Evolutionary conservation across 2,329 filamentous ascomycete genomes (phyloP).

Genomic region (Dactylellina haptotyla): DNA sequence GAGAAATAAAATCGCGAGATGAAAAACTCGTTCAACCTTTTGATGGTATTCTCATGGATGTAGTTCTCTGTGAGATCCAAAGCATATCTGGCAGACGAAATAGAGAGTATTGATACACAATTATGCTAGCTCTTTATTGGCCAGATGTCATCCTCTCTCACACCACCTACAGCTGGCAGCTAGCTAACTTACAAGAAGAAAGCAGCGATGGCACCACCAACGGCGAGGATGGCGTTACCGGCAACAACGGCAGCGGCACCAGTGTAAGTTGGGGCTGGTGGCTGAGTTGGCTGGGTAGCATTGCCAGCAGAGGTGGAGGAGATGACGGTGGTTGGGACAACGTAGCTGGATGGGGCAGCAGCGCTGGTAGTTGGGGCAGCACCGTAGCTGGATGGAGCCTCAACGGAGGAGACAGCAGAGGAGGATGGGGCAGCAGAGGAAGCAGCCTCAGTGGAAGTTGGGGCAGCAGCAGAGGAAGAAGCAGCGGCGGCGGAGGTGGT

Average conservation of each 20-base stretch:
- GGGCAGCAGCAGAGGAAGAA: constrained; percentile 11
- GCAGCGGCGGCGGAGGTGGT: neutral
- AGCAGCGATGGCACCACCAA: constrained; percentile 54
- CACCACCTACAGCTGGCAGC: neutral
- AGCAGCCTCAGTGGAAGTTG: constrained; percentile 10
- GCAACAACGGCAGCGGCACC: constrained; percentile 36
- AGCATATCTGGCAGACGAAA: neutral
- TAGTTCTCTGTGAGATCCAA: constrained; percentile 1
- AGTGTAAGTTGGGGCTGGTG: constrained; percentile 35
- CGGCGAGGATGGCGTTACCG: constrained; percentile 44
- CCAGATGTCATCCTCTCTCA: neutral
- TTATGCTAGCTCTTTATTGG: neutral
- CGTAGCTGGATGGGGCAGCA: constrained; percentile 30
- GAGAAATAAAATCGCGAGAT: neutral
- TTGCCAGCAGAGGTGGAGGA: constrained; percentile 27
- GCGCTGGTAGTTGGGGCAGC: neutral
- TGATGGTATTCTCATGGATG: neutral
- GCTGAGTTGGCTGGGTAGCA: constrained; percentile 13
- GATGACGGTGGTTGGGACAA: constrained; percentile 28
- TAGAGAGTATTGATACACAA: neutral
- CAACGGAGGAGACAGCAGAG: constrained; percentile 12
- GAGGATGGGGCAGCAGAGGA: constrained; percentile 8
- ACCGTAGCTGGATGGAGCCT: constrained; percentile 29
- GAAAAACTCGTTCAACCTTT: neutral
- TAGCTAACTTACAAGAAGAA: constrained; percentile 54